These are phyloP conservation scores for Crithidia fasciculata DNA, from an alignment of 208 protist species.

Conservation along the genomic window DNA sequence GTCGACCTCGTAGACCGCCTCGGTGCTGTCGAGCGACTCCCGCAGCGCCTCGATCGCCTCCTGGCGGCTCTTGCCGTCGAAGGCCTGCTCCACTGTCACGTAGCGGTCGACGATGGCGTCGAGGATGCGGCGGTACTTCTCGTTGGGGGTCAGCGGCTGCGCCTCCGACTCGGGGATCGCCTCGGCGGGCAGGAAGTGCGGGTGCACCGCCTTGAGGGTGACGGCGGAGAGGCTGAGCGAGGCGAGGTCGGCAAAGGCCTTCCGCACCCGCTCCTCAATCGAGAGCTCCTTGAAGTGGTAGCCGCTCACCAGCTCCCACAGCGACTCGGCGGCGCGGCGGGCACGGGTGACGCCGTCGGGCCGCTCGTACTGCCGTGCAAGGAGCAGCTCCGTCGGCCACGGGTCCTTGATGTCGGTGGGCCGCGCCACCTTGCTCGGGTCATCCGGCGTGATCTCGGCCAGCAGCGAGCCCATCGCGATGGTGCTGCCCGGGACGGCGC, in stretches of 20 bases:
- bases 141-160: constrained; percentile 49
- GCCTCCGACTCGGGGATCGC: constrained; percentile 12
- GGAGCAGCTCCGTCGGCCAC: constrained; percentile 66
- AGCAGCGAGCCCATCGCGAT: constrained; percentile 94
- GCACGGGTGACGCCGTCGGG: constrained; percentile 67
- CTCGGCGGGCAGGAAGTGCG: constrained; percentile 47
- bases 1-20: constrained; percentile 63
- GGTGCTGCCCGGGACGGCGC: constrained; percentile 87
- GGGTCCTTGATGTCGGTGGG: constrained; percentile 61
- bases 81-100: constrained; percentile 64
- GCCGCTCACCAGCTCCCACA: constrained; percentile 76
- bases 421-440: constrained; percentile 86
- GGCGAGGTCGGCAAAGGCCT: constrained; percentile 65
- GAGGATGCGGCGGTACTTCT: constrained; percentile 66
- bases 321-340: constrained; percentile 62
- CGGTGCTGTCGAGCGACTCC: constrained; percentile 37
- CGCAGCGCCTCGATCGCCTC: constrained; percentile 75
- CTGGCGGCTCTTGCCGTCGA: constrained; percentile 71
- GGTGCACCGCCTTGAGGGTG: constrained; percentile 51
- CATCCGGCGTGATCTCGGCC: constrained; percentile 92
- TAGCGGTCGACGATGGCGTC: constrained; percentile 73
- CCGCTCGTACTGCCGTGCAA: constrained; percentile 57
- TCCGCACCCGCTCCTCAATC: constrained; percentile 52
- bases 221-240: constrained; percentile 75
- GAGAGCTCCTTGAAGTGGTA: constrained; percentile 70